These are phyloP conservation scores for Paecilomyces dactylethromorphus DNA, from an alignment of 2,329 filamentous ascomycete genomes.

Conservation along the genomic window DNA sequence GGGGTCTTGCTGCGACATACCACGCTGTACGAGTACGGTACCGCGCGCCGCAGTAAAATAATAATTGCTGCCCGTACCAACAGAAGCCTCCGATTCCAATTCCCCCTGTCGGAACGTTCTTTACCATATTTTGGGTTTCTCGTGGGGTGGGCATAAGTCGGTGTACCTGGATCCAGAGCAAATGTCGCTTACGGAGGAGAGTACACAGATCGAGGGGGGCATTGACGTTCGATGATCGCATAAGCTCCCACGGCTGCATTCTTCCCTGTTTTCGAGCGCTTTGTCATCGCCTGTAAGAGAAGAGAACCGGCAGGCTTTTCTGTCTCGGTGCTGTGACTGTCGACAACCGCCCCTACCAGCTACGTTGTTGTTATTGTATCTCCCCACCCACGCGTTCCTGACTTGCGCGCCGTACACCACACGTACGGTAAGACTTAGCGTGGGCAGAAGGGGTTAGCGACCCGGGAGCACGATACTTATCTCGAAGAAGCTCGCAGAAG, in stretches of 20 bases:
- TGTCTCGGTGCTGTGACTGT: not conserved
- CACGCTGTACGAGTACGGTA: not conserved
- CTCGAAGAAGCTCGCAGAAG: not conserved
- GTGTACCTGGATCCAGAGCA: not conserved
- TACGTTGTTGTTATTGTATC: not conserved
- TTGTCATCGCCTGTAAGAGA: too few species aligned
- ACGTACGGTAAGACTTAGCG: conserved; percentile 1
- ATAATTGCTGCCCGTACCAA: too few species aligned
- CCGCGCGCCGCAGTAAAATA: not conserved
- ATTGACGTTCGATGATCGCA: not conserved
- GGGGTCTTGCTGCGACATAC: not conserved
- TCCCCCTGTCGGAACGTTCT: not conserved
- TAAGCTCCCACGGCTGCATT: not conserved
- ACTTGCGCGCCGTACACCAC: conserved; percentile 6
- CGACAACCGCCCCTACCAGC: not conserved
- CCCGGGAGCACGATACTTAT: not conserved
- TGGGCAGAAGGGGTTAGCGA: not conserved
- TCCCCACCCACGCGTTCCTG: conserved; percentile 9
- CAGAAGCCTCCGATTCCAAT: too few species aligned
- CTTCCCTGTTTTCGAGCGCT: not conserved
- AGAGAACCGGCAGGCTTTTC: too few species aligned
- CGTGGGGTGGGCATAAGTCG: not conserved
- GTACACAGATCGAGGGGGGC: not conserved
- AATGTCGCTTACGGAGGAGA: not conserved
- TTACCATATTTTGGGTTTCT: not conserved